Base-by-base conservation (phyloP, 2,329 filamentous ascomycete species). In the Cordyceps militaris region DNA sequence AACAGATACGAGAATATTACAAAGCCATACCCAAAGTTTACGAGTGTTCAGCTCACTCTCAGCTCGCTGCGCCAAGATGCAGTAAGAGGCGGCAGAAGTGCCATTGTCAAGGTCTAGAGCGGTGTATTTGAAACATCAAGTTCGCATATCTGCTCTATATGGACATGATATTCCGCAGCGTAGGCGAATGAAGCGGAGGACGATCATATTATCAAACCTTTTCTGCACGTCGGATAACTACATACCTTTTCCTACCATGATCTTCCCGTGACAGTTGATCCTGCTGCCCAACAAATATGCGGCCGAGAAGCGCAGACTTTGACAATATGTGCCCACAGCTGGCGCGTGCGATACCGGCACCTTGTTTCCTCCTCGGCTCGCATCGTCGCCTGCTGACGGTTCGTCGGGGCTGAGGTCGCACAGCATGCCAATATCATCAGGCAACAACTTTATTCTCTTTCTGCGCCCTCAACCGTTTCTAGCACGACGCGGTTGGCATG, bases 1-100 rank as follows among this genome's bases (percentile, higher is more conserved):
- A 26, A 24, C 13, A 11, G 36, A 28, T 23, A 19, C 40, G 30
- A n/a, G n/a, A n/a, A n/a, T n/a, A n/a, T 32, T 32, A 32, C 28
- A 11, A 32, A 32, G n/a, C n/a, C n/a, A n/a, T n/a, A n/a, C n/a
- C n/a, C 28, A 32, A 11, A 32, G 10, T 6, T 32, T 10, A 32
- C 5, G 30, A 28, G 13, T 56, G 30, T 32, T 56, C 44, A 56
- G 43, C 44, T 56, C 26, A 32, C 14, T 40, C 32, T 55, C 42
- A 40, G 52, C 52, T 55, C 30, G 23, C 30, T 55, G 52, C 23
- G 52, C 52, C 42, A 56, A 42, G 44, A 56, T 49, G 53, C 32
- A 42, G 44, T 30, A 2, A 19, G 43, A 24, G 16, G n/a, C 32
- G 42, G 6, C 11, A 24, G 30, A 4, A 3, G 32, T 24, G 11